Conservation (phyloP, 176 grass and related monocot genomes). For the Carex littledalei region DNA sequence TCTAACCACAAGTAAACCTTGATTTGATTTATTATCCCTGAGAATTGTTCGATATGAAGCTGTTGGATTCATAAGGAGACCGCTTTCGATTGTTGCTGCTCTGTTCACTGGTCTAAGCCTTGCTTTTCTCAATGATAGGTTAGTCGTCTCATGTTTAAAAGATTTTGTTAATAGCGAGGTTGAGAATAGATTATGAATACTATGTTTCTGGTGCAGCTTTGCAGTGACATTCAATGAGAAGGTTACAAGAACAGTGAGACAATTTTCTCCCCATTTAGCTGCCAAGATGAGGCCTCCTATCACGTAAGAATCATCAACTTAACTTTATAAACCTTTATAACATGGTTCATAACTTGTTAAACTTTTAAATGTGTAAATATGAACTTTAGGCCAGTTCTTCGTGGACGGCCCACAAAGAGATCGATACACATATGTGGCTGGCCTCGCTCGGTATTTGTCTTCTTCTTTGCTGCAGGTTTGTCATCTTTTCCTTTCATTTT, state of each 20-base stretch:
- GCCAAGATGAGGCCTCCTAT: conserved; percentile 93
- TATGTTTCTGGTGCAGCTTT: conserved; percentile 18
- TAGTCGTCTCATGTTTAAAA: background rate
- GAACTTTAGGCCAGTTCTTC: conserved; percentile 71
- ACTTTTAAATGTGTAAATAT: background rate
- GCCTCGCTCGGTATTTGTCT: conserved; percentile 87
- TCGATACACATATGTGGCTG: conserved; percentile 98
- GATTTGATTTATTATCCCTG: conserved; percentile 6
- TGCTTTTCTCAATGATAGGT: conserved; percentile 31
- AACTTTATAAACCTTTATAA: background rate
- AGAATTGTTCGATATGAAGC: conserved; percentile 1
- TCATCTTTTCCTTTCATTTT: background rate
- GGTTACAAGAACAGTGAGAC: conserved; percentile 72
- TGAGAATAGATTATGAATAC: background rate
- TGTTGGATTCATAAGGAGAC: conserved; percentile 27
- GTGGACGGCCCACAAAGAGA: conserved; percentile 69
- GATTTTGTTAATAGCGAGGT: background rate
- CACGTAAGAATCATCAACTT: conserved; percentile 34
- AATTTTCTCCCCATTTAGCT: conserved; percentile 97
- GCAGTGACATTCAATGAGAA: conserved; percentile 77
- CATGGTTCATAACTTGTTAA: background rate
- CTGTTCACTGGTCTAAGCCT: conserved; percentile 18
- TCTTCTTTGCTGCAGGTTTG: conserved; percentile 78
- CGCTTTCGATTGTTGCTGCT: conserved; percentile 19
- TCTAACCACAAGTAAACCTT: background rate